Evolutionary conservation across 495 filamentous ascomycete genomes (phyloP), one percentile per base, ranked within the genome.

Genomic region (Aspergillus funiculosus): DNA sequence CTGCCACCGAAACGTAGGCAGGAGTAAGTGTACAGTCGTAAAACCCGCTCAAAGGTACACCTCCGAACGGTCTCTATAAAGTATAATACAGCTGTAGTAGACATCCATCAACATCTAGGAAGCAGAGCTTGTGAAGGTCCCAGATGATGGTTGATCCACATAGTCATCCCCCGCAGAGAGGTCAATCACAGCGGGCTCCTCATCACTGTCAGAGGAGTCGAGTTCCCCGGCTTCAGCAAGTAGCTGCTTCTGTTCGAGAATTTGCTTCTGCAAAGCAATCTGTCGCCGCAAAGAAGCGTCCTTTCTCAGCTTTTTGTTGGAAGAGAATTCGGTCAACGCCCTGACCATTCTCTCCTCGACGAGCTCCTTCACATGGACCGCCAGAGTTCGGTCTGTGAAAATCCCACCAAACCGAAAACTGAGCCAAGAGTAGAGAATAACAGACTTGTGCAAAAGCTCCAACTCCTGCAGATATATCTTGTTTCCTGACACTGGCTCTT

Each of bases 361-460:
- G 36, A 94, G 49, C 14, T 63, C 58, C 62, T 96, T 96, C 26
- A 87, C 78, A 62, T 95, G 82, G 39, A 84, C 78, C 1, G 87
- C 88, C 17, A 95, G 76, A 20, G 72, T 72, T 49, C 89, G 79
- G 49, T 83, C 86, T 8, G 74, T 76, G 60, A 97, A 95, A 8
- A 95, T 75, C 39, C 89, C 87, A 8, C 82, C 59, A 50, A 83
- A 82, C 4, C 80, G 71, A 52, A 74, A 85, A 46, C 78, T 79
- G 13, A 97, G 72, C 92, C 92, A 98, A 6, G 90, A 71, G 54
- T 95, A 98, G 14, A 91, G 63, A 14, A 91, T 84, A 24, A 97
- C 63, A 11, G 78, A 69, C 58, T 86, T 88, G 66, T 98, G 94
- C 17, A 97, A 67, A 13, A 52, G 56, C 64, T 97, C 94, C 32